Evolutionary conservation across 2,329 filamentous ascomycete species (phyloP), one percentile per base, ranked within the genome.

Genomic region (Rhynchosporium agropyri): DNA sequence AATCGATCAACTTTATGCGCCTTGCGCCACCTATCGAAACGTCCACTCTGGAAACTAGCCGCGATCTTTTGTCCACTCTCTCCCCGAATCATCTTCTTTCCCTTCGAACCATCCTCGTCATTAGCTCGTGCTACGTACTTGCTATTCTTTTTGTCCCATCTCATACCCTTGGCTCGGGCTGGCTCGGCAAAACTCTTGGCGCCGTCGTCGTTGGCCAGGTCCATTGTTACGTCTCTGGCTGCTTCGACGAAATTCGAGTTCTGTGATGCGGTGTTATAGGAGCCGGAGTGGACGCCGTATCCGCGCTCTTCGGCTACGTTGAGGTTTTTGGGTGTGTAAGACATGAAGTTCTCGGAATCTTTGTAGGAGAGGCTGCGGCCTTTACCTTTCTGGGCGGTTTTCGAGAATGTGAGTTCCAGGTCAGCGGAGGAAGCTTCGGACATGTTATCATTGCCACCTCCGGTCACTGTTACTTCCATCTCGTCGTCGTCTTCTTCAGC

Each of bases 61-160:
- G 95, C 92, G 71, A 99, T 97, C 81, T 97, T 98, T 80, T 94
- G 91, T 60, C 95, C 95, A 73, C 87, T 91, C 79, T 99, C 95
- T 71, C 95, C 93, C 66, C 86, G 84, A 62, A 97, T 89, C 79
- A 97, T 88, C 73, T 83, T 84, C 64, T 79, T 76, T 54, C 84
- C 84, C 73, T 88, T 89, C 70, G 86, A 96, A 45, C 95, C 95
- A 78, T 99, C 96, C 70, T 96, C 91, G 78, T 99, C 95, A 81
- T 99, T 98, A 70, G 87, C 87, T 42, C 91, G 86, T 12, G 91
- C 83, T 42, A 99, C 94, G 79, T 98, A 99, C 78, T 97, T 98
- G 79, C 91, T 96, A 73, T 87, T 86, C 77, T 97, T 96, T 80
- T 96, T 94, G 80, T 99, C 95, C 95, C 95, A 99, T 69, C 95